These are phyloP conservation scores for Russula earlei DNA, from an alignment of 768 basidiomycete species.

Conservation along the genomic window DNA sequence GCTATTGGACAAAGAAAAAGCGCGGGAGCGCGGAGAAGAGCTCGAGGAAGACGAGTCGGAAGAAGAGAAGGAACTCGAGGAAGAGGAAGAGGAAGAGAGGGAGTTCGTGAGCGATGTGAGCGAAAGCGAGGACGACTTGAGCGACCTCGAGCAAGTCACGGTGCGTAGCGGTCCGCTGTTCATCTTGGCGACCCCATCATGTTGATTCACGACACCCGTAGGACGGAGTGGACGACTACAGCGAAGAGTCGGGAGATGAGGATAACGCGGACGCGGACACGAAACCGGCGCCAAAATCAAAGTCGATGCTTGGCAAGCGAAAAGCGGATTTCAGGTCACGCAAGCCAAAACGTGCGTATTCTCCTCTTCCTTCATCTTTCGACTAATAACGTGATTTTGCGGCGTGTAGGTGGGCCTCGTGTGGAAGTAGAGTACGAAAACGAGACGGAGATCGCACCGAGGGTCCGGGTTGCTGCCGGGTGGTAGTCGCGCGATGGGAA, in stretches of 20 bases:
- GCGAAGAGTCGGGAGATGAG: slow-evolving; percentile 8
- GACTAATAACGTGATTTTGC: neutral
- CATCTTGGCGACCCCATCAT: neutral
- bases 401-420: slow-evolving; percentile 9
- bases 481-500: slow-evolving; percentile 9
- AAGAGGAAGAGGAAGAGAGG: slow-evolving; percentile 45
- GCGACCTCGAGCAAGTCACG: slow-evolving; percentile 60
- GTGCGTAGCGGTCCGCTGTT: slow-evolving; percentile 33
- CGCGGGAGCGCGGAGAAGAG: slow-evolving; percentile 39
- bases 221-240: neutral
- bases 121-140: slow-evolving; percentile 52
- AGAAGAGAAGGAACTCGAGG: slow-evolving; percentile 36
- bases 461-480: neutral
- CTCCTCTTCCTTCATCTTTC: neutral
- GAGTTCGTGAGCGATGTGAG: slow-evolving; percentile 73
- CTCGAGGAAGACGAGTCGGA: slow-evolving; percentile 29
- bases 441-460: slow-evolving; percentile 8
- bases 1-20: slow-evolving; percentile 70
- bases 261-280: neutral
- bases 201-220: neutral
- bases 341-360: slow-evolving; percentile 14
- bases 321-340: slow-evolving; percentile 8
- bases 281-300: slow-evolving; percentile 5
- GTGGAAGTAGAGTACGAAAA: slow-evolving; percentile 17
- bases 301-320: slow-evolving; percentile 9